These are phyloP conservation scores for Pseudomonodictys pantanalensis DNA, from an alignment of 495 filamentous ascomycete genomes.

Conservation along the genomic window DNA sequence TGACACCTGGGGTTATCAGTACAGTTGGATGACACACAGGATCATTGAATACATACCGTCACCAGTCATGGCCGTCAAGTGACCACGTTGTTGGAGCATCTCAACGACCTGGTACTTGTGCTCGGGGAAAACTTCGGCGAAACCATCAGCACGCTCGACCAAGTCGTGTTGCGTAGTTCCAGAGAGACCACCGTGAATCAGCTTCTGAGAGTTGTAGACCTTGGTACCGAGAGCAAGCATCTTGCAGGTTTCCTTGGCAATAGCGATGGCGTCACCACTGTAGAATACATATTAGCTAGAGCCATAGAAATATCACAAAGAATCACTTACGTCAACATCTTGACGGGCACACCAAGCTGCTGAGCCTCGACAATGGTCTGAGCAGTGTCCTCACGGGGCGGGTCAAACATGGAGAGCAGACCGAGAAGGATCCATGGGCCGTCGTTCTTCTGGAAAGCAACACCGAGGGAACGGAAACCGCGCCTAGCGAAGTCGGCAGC, in stretches of 20 bases:
- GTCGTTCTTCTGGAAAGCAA: slow-evolving; percentile 54
- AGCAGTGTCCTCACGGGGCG: slow-evolving; percentile 73
- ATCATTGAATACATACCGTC: slow-evolving; percentile 42
- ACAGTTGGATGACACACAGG: neutral
- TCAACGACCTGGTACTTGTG: slow-evolving; percentile 78
- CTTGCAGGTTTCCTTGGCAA: slow-evolving; percentile 78
- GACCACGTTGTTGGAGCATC: slow-evolving; percentile 71
- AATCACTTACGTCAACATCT: slow-evolving; percentile 60
- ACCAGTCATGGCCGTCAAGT: slow-evolving; percentile 74
- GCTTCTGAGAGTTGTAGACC: slow-evolving; percentile 72
- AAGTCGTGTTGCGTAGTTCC: slow-evolving; percentile 73
- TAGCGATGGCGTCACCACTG: slow-evolving; percentile 70
- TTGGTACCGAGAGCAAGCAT: slow-evolving; percentile 74
- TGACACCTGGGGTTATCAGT: slow-evolving; percentile 52
- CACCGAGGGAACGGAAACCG: slow-evolving; percentile 80
- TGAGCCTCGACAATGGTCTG: slow-evolving; percentile 76
- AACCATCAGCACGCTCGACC: slow-evolving; percentile 72
- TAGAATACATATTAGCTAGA: neutral
- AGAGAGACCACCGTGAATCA: slow-evolving; percentile 71
- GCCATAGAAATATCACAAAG: neutral
- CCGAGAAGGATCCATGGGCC: slow-evolving; percentile 61
- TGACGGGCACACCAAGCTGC: slow-evolving; percentile 70
- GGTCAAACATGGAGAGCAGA: slow-evolving; percentile 77
- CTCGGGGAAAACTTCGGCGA: slow-evolving; percentile 74
- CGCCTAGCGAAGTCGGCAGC: slow-evolving; percentile 70